phyloP scores from a whole-genome alignment of 495 filamentous ascomycete species.

The Cudoniella acicularis region DNA sequence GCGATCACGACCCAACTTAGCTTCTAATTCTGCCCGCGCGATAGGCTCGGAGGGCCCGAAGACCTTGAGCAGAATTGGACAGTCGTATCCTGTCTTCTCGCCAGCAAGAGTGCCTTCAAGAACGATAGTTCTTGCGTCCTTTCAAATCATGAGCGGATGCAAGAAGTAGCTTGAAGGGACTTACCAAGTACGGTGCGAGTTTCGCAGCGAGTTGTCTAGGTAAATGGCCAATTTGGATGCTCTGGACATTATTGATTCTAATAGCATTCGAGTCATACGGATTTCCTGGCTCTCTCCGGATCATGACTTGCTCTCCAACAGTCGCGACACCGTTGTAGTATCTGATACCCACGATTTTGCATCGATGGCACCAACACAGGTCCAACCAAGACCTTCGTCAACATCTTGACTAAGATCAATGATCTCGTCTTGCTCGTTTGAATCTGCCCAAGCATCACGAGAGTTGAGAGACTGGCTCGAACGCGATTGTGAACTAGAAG shows the following conservation, averaged over 20 bases:
- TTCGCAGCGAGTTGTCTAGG: conserved; percentile 61
- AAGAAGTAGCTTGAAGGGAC: background rate
- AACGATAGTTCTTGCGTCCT: conserved; percentile 41
- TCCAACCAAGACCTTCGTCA: conserved; percentile 28
- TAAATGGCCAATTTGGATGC: conserved; percentile 77
- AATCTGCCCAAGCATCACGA: conserved; percentile 30
- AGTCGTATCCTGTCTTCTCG: conserved; percentile 59
- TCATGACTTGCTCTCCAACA: conserved; percentile 65
- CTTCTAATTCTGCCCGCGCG: conserved; percentile 48
- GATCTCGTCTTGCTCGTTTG: conserved; percentile 42
- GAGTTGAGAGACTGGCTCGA: conserved; percentile 19
- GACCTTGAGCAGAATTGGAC: conserved; percentile 63
- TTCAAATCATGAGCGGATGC: background rate
- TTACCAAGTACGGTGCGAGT: conserved; percentile 70
- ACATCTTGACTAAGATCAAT: conserved; percentile 49
- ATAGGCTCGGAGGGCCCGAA: conserved; percentile 59
- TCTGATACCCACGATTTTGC: conserved; percentile 77
- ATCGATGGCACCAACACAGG: conserved; percentile 26
- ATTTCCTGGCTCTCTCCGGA: conserved; percentile 68
- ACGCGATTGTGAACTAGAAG: conserved; percentile 11
- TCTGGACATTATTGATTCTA: conserved; percentile 73
- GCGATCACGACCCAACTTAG: conserved; percentile 58
- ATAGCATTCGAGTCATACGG: conserved; percentile 76
- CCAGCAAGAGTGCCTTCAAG: conserved; percentile 68
- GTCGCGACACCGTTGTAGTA: conserved; percentile 74